phyloP scores from a whole-genome alignment of 306 rosid species.

The Mimosa bimucronata region DNA sequence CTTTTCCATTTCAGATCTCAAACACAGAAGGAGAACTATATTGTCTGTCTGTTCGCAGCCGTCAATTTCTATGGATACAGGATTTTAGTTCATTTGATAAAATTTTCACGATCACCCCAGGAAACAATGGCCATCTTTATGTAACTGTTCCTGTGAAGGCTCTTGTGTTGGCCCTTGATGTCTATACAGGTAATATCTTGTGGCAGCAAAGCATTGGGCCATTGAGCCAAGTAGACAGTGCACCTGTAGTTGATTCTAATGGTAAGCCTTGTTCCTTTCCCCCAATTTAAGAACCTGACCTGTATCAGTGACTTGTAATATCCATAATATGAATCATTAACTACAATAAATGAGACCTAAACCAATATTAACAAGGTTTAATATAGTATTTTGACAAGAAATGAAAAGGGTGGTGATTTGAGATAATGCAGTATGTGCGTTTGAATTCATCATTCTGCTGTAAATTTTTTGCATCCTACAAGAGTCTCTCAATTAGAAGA shows the following conservation, averaged over 20 bases:
- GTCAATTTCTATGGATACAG: conserved; percentile 68
- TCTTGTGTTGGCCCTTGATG: conserved; percentile 74
- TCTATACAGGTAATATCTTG: conserved; percentile 60
- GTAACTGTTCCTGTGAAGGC: conserved; percentile 61
- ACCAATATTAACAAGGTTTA: neutral
- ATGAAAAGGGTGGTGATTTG: too few species aligned
- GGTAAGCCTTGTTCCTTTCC: conserved; percentile 44
- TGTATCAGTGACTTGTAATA: neutral
- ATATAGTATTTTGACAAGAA: neutral
- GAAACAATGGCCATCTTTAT: conserved; percentile 80
- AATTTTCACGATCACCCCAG: conserved; percentile 61
- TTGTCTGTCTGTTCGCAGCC: conserved; percentile 60
- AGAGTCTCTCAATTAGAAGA: too few species aligned
- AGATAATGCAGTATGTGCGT: too few species aligned
- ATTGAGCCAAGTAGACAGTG: conserved; percentile 50
- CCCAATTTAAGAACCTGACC: conserved; percentile 1
- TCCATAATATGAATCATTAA: neutral
- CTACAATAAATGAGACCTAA: neutral
- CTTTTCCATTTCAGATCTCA: conserved; percentile 57
- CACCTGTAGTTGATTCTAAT: conserved; percentile 76
- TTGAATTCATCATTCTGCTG: too few species aligned
- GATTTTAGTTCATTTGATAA: conserved; percentile 74
- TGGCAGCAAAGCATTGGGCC: conserved; percentile 84
- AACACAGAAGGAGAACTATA: conserved; percentile 76
- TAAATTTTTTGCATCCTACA: too few species aligned